These are phyloP conservation scores for Sistotremastrum niveocremeum DNA, from an alignment of 768 basidiomycete species.

Conservation along the genomic window DNA sequence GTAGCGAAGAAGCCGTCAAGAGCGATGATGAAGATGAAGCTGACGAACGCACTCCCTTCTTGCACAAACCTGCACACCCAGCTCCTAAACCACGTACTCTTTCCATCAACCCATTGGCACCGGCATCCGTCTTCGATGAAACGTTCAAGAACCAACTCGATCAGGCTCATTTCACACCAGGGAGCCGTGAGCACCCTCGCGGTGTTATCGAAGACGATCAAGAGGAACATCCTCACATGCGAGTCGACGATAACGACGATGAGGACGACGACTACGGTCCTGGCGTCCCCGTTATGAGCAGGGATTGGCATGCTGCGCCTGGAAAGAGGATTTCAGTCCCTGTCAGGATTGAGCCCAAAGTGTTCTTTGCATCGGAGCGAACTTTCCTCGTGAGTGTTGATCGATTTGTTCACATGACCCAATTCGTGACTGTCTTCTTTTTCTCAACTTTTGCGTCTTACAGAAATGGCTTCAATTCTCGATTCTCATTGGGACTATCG, in stretches of 20 bases:
- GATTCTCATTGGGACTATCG: constrained; percentile 79
- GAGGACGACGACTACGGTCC: constrained; percentile 11
- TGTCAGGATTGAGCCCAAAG: constrained; percentile 95
- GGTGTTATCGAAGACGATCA: constrained; percentile 21
- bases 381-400: constrained; percentile 70
- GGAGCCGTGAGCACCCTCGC: constrained; percentile 17
- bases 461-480: constrained; percentile 87
- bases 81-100: constrained; percentile 21
- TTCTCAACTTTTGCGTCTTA: background rate
- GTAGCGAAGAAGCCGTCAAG: constrained; percentile 16
- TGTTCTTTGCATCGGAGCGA: constrained; percentile 91
- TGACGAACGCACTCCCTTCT: constrained; percentile 26
- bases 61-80: constrained; percentile 10
- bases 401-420: background rate
- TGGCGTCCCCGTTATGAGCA: constrained; percentile 45
- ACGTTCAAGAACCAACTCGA: constrained; percentile 57
- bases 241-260: constrained; percentile 9
- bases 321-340: constrained; percentile 90
- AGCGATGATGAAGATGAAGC: constrained; percentile 15
- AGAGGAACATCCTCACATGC: constrained; percentile 26
- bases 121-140: constrained; percentile 74
- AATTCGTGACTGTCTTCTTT: background rate
- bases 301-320: constrained; percentile 63
- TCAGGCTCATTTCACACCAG: constrained; percentile 7
- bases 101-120: constrained; percentile 79